Evolutionary conservation across 2,329 filamentous ascomycete genomes (phyloP).

Genomic region (Fusarium sp.): DNA sequence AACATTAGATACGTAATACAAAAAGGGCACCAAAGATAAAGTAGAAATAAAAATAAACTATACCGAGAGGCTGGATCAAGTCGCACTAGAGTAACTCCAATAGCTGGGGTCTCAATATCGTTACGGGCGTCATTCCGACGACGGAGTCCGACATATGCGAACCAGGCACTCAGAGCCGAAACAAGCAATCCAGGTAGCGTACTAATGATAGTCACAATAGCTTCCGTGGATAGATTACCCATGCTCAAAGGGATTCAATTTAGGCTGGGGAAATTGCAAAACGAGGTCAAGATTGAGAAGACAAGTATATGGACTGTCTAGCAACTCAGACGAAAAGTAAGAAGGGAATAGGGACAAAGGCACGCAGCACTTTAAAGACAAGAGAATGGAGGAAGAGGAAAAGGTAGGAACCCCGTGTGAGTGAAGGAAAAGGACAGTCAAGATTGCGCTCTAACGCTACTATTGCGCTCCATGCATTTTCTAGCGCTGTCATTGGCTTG

Average conservation of each 20-base stretch:
- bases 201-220: neutral
- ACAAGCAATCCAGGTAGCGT: neutral
- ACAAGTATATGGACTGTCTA: too few relatives aligned
- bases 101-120: neutral
- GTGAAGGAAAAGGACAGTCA: too few relatives aligned
- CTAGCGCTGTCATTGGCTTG: too few relatives aligned
- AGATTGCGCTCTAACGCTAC: too few relatives aligned
- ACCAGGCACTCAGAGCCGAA: neutral
- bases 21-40: neutral
- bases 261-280: neutral
- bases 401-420: too few relatives aligned
- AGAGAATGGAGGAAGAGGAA: too few relatives aligned
- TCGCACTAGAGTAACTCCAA: neutral
- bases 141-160: constrained; percentile 1
- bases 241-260: neutral
- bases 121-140: neutral
- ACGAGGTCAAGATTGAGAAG: too few relatives aligned
- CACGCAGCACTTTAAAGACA: too few relatives aligned
- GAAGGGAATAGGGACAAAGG: too few relatives aligned
- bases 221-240: neutral
- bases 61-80: neutral
- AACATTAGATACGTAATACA: neutral
- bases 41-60: neutral
- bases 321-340: too few relatives aligned
- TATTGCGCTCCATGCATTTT: too few relatives aligned